Evolutionary conservation across 2,329 filamentous ascomycete genomes (phyloP).

Genomic region (Tolypocladium nubicola): DNA sequence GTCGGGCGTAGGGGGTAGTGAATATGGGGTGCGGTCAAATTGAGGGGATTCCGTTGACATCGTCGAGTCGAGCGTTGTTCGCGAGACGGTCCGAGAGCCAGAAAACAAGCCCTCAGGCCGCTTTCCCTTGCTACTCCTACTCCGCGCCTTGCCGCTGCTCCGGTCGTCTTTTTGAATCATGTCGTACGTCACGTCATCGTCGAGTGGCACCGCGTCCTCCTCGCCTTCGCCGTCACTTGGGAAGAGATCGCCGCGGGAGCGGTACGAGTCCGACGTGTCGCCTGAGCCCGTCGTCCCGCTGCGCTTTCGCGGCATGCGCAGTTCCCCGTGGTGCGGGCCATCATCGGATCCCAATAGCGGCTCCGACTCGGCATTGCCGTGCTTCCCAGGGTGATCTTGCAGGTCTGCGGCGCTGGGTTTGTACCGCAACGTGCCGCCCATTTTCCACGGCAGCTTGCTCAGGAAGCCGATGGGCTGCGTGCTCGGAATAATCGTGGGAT

Average conservation of each 20-base stretch:
- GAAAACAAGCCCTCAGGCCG: constrained; percentile 26
- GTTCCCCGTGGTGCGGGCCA: constrained; percentile 17
- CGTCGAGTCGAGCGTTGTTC: constrained; percentile 42
- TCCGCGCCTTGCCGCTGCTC: constrained; percentile 47
- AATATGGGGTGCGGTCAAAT: constrained; percentile 13
- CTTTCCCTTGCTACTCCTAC: constrained; percentile 51
- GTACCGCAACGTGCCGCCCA: constrained; percentile 75
- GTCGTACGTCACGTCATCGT: constrained; percentile 83
- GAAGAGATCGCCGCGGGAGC: constrained; percentile 82
- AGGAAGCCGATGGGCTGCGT: constrained; percentile 80
- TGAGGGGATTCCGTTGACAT: constrained; percentile 22
- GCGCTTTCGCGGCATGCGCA: constrained; percentile 37
- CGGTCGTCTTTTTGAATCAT: constrained; percentile 69
- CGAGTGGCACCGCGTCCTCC: constrained; percentile 84
- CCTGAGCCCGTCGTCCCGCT: constrained; percentile 73
- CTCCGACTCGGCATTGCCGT: constrained; percentile 48
- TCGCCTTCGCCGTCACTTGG: constrained; percentile 78
- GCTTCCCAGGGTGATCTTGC: constrained; percentile 66
- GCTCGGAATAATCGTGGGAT: constrained; percentile 83
- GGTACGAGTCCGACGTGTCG: constrained; percentile 74
- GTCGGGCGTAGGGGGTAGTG: constrained; percentile 23
- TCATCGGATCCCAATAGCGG: constrained; percentile 48
- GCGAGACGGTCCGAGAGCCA: constrained; percentile 42
- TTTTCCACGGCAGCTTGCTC: constrained; percentile 71
- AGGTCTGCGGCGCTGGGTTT: constrained; percentile 85